phyloP scores from a whole-genome alignment of 441 rosid genomes.

The Melastoma candidum region DNA sequence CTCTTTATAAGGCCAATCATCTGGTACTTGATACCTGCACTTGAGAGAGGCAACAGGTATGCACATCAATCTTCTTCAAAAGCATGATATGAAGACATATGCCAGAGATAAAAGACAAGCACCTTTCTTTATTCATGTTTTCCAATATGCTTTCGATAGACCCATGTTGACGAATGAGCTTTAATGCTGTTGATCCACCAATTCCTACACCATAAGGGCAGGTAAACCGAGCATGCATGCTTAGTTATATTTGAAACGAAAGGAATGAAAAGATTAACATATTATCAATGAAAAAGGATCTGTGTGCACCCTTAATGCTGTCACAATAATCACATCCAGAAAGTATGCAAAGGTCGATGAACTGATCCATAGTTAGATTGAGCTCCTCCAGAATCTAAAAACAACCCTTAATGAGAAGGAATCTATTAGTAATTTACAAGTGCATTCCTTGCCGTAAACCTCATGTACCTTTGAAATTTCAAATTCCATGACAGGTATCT shows the following conservation, averaged over 20 bases:
- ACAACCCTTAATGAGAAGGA: constrained; percentile 11
- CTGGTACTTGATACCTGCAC: constrained; percentile 77
- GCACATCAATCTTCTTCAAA: not conserved
- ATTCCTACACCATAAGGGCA: constrained; percentile 39
- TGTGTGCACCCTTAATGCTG: constrained; percentile 70
- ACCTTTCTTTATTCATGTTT: constrained; percentile 85
- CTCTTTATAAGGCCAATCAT: constrained; percentile 84
- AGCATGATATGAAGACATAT: not conserved
- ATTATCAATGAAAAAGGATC: constrained; percentile 2
- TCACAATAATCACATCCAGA: constrained; percentile 99
- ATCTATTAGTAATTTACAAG: constrained; percentile 10
- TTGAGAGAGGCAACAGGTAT: not conserved
- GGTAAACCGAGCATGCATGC: too few relatives aligned
- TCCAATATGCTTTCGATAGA: constrained; percentile 76
- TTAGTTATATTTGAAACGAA: too few relatives aligned
- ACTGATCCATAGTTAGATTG: constrained; percentile 88
- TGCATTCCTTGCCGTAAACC: constrained; percentile 1
- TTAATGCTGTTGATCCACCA: constrained; percentile 85
- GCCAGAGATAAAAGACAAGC: not conserved
- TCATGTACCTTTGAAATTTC: constrained; percentile 58
- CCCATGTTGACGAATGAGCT: constrained; percentile 93
- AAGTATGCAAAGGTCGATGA: constrained; percentile 90
- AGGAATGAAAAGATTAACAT: not conserved
- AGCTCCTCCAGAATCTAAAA: constrained; percentile 75
- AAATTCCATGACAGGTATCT: constrained; percentile 94